Evolutionary conservation across 805 yeast species (phyloP).

Genomic region (Barnettozyma pratensis): DNA sequence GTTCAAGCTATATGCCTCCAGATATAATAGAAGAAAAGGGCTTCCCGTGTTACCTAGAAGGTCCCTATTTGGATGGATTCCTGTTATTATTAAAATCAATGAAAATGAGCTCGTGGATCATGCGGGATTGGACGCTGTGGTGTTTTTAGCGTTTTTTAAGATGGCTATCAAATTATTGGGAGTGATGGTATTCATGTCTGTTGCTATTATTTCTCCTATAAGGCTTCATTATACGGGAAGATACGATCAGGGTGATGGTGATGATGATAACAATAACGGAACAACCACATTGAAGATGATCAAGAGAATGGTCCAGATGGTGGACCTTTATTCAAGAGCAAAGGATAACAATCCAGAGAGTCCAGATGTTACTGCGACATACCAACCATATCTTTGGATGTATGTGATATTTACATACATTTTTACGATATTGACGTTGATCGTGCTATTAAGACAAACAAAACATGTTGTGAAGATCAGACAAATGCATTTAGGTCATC

Average conservation of each 20-base stretch:
- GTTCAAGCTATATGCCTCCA: constrained; percentile 82
- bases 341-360: no score
- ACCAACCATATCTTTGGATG: constrained; percentile 68
- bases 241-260: constrained; percentile 54
- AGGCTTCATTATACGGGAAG: constrained; percentile 79
- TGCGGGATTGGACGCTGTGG: constrained; percentile 94
- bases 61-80: constrained; percentile 78
- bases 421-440: constrained; percentile 66
- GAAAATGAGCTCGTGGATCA: constrained; percentile 79
- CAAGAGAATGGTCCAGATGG: constrained; percentile 1
- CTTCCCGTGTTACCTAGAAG: constrained; percentile 54
- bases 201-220: constrained; percentile 76
- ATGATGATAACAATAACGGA: neutral
- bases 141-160: constrained; percentile 83
- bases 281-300: neutral
- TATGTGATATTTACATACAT: constrained; percentile 83
- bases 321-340: neutral
- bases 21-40: constrained; percentile 42
- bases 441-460: constrained; percentile 63
- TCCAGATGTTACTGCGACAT: constrained; percentile 10
- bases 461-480: constrained; percentile 68
- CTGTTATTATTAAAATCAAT: constrained; percentile 52
- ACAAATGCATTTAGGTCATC: constrained; percentile 78
- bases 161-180: constrained; percentile 72
- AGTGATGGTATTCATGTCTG: constrained; percentile 63